phyloP scores from a whole-genome alignment of 148 eudicot genomes.

The Chenopodium album region DNA sequence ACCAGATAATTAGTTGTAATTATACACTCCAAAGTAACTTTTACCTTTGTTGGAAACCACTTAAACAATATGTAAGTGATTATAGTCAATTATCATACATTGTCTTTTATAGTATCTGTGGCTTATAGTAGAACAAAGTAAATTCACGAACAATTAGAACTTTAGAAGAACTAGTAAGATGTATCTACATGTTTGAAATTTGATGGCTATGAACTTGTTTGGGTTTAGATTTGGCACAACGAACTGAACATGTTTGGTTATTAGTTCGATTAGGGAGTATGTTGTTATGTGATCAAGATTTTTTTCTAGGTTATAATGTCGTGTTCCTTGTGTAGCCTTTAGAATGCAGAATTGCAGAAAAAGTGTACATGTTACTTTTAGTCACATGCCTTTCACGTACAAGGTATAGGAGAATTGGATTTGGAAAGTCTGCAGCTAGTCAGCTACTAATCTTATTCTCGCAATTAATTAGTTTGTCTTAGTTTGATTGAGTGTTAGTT shows the following conservation, averaged over 20 bases:
- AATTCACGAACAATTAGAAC: neutral
- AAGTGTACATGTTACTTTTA: neutral
- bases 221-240: neutral
- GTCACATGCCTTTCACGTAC: neutral
- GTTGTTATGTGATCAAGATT: neutral
- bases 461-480: neutral
- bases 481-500: neutral
- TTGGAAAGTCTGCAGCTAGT: neutral
- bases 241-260: neutral
- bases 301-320: too few species aligned
- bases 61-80: neutral
- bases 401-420: neutral
- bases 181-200: neutral
- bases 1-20: neutral
- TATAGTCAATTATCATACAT: neutral
- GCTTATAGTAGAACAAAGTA: neutral
- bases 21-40: too few species aligned
- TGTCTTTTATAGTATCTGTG: neutral
- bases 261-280: neutral
- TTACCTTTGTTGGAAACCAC: neutral
- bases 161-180: neutral
- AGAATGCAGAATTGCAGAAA: neutral
- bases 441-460: neutral
- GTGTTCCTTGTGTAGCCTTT: neutral
- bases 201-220: neutral